Percentiles rank a stretch among this genome's conserved stretches.
Conservation (phyloP, 495 filamentous ascomycete species). For the Glarea lozoyensis region DNA sequence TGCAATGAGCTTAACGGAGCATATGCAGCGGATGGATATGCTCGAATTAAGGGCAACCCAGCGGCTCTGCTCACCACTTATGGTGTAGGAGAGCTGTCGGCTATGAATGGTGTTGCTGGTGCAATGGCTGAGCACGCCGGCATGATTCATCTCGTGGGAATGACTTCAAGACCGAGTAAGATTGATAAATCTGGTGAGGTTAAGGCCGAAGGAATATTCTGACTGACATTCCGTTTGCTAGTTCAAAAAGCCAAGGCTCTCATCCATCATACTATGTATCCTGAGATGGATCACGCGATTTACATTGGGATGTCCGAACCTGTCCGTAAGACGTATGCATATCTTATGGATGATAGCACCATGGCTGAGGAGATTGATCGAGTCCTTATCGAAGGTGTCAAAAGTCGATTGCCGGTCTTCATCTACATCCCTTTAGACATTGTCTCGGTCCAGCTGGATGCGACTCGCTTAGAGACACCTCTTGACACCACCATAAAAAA, state of each 20-base stretch:
- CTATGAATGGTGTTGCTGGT: constrained; percentile 63
- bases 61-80: constrained; percentile 70
- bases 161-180: no score
- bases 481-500: constrained; percentile 55
- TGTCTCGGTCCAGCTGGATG: constrained; percentile 70
- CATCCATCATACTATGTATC: constrained; percentile 11
- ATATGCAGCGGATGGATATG: constrained; percentile 80
- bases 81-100: constrained; percentile 72
- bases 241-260: constrained; percentile 4
- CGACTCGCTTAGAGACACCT: constrained; percentile 54
- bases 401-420: constrained; percentile 51
- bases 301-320: constrained; percentile 32
- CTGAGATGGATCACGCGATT: constrained; percentile 21
- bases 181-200: no score
- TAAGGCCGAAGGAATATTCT: no score
- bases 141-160: constrained; percentile 76
- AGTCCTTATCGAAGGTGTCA: constrained; percentile 24
- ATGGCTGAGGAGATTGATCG: constrained; percentile 33
- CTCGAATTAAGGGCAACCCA: constrained; percentile 62
- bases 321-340: constrained; percentile 25
- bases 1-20: no score
- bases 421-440: constrained; percentile 82
- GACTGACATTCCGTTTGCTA: background rate
- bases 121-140: constrained; percentile 68
- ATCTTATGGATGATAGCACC: constrained; percentile 24